Conservation (phyloP, 1,284 basidiomycete genomes). For the Ustilago tritici region DNA sequence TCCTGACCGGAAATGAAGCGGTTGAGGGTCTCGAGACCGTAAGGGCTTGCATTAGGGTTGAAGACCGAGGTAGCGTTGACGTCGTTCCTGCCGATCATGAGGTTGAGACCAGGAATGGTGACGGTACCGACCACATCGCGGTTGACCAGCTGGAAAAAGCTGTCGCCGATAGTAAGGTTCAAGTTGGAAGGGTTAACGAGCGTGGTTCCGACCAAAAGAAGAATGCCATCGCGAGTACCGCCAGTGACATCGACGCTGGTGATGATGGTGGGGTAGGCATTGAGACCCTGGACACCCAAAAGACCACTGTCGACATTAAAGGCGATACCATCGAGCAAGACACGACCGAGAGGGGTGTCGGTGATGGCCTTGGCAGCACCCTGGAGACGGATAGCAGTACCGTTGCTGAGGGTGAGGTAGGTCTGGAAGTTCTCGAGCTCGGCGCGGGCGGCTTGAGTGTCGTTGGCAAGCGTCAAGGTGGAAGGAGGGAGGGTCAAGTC, state of each 20-base stretch:
- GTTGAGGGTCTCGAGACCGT: constrained; percentile 77
- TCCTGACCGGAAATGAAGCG: constrained; percentile 76
- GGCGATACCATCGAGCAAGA: constrained; percentile 80
- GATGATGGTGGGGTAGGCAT: constrained; percentile 75
- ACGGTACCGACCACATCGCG: constrained; percentile 68
- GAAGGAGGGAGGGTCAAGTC: constrained; percentile 77
- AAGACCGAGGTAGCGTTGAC: constrained; percentile 63
- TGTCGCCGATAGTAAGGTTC: constrained; percentile 72
- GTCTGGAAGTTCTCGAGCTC: constrained; percentile 68
- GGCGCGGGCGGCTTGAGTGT: constrained; percentile 72
- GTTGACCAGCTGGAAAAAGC: constrained; percentile 74
- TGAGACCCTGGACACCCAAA: constrained; percentile 77
- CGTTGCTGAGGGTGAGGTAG: constrained; percentile 71
- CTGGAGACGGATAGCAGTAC: constrained; percentile 75
- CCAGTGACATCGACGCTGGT: constrained; percentile 78
- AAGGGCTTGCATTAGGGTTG: constrained; percentile 76
- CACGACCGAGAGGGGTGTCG: constrained; percentile 77
- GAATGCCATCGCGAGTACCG: constrained; percentile 76
- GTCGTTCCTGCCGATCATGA: constrained; percentile 61
- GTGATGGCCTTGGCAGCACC: constrained; percentile 78
- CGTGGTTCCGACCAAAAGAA: constrained; percentile 74
- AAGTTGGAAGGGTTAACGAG: constrained; percentile 82
- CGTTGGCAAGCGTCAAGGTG: constrained; percentile 73
- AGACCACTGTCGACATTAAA: constrained; percentile 80
- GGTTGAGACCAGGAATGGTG: constrained; percentile 57